A percentile compares a stretch with the other conserved stretches of the same genome.
phyloP scores from a whole-genome alignment of 768 basidiomycete species.

The Epithele typhae region DNA sequence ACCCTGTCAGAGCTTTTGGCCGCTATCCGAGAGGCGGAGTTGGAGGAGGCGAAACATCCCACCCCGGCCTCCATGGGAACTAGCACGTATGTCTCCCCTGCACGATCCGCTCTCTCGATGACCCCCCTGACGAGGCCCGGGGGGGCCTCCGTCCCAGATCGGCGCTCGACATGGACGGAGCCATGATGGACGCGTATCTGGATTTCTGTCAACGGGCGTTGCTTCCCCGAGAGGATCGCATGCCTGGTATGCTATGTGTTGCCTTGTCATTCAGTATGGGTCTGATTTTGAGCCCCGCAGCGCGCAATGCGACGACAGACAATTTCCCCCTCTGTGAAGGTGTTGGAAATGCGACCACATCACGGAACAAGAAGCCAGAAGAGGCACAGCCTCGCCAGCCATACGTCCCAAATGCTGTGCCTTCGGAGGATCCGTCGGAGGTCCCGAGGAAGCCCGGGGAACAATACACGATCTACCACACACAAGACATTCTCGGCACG shows the following conservation, averaged over 20 bases:
- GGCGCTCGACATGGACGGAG: constrained; percentile 46
- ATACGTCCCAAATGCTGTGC: too few relatives aligned
- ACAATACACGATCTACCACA: constrained; percentile 57
- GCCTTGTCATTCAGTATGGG: not conserved
- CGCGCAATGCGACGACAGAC: constrained; percentile 15
- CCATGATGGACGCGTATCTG: constrained; percentile 59
- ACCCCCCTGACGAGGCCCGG: not conserved
- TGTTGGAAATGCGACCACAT: too few relatives aligned
- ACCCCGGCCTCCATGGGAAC: constrained; percentile 40
- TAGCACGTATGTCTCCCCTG: constrained; percentile 41
- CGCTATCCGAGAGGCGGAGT: constrained; percentile 34
- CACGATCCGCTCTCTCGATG: not conserved
- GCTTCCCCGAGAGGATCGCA: constrained; percentile 16
- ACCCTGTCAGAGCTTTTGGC: constrained; percentile 43
- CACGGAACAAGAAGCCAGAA: too few relatives aligned
- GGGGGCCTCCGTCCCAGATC: constrained; percentile 33
- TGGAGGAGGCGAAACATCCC: constrained; percentile 27
- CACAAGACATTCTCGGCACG: constrained; percentile 62
- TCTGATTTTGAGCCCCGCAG: constrained; percentile 1
- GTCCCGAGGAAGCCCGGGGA: constrained; percentile 65
- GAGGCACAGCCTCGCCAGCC: too few relatives aligned
- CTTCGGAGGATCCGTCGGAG: too few relatives aligned
- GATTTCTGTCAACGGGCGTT: constrained; percentile 59
- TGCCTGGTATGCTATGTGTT: constrained; percentile 9
- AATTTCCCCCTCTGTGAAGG: constrained; percentile 14